Conservation (phyloP, 306 rosid species). For the Citrullus mucosospermus region DNA sequence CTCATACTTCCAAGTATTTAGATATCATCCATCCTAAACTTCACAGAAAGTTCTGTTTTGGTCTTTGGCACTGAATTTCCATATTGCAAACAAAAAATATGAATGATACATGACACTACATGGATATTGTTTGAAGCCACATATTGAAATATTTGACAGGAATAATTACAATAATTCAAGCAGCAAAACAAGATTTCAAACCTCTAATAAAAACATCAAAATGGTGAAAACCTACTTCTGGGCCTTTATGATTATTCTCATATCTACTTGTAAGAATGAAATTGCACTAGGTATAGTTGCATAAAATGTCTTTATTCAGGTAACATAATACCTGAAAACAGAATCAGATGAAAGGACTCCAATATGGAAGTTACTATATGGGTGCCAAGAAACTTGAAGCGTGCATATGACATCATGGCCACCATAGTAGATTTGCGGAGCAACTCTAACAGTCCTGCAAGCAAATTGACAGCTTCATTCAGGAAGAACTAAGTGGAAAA, state of each 20-base stretch:
- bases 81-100: neutral
- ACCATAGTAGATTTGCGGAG: conserved; percentile 37
- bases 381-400: conserved; percentile 77
- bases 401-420: conserved; percentile 41
- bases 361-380: conserved; percentile 65
- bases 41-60: neutral
- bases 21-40: neutral
- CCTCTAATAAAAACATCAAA: neutral
- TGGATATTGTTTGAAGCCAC: neutral
- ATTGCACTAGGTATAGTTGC: neutral
- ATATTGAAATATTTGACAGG: neutral
- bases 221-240: neutral
- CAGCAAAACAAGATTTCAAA: neutral
- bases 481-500: neutral
- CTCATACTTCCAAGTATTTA: neutral
- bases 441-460: conserved; percentile 61
- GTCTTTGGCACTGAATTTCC: neutral
- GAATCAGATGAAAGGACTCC: conserved; percentile 93
- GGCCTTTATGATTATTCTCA: neutral
- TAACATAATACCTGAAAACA: conserved; percentile 60
- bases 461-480: neutral
- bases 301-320: neutral
- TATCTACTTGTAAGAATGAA: neutral
- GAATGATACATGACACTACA: neutral
- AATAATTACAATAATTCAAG: neutral